A percentile compares a stretch with the other conserved stretches of the same genome.
phyloP scores from a whole-genome alignment of 768 basidiomycete species.

The Paxillus involutus region DNA sequence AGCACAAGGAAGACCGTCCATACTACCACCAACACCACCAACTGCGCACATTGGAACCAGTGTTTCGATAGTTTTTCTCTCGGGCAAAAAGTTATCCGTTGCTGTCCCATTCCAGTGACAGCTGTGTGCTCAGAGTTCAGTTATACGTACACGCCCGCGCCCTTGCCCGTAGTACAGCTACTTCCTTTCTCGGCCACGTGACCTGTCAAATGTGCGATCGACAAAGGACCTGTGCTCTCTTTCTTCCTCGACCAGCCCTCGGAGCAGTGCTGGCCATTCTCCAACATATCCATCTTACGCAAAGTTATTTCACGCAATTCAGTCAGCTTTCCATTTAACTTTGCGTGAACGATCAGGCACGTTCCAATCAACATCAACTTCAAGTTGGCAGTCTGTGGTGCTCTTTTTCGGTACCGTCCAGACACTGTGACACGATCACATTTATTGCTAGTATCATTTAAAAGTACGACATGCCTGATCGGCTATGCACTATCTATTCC shows the following conservation, averaged over 20 bases:
- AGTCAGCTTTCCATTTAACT: background rate
- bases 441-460: slow-evolving; percentile 20
- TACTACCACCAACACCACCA: background rate
- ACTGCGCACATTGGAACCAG: background rate
- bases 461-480: slow-evolving; percentile 29
- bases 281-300: slow-evolving; percentile 3
- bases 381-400: background rate
- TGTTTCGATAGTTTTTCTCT: background rate
- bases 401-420: slow-evolving; percentile 35
- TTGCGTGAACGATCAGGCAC: slow-evolving; percentile 26
- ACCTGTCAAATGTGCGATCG: slow-evolving; percentile 3
- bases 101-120: slow-evolving; percentile 1
- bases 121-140: slow-evolving; percentile 10
- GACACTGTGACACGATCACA: slow-evolving; percentile 24
- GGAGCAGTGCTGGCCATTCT: background rate
- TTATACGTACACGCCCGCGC: slow-evolving; percentile 7
- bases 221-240: background rate
- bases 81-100: background rate
- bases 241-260: background rate
- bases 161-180: too few relatives aligned
- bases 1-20: too few relatives aligned
- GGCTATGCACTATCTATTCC: slow-evolving; percentile 17
- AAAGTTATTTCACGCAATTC: slow-evolving; percentile 10
- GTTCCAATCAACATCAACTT: slow-evolving; percentile 2
- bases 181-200: slow-evolving; percentile 26